Conservation (phyloP, 345 rosid genomes). For the Salix exigua region DNA sequence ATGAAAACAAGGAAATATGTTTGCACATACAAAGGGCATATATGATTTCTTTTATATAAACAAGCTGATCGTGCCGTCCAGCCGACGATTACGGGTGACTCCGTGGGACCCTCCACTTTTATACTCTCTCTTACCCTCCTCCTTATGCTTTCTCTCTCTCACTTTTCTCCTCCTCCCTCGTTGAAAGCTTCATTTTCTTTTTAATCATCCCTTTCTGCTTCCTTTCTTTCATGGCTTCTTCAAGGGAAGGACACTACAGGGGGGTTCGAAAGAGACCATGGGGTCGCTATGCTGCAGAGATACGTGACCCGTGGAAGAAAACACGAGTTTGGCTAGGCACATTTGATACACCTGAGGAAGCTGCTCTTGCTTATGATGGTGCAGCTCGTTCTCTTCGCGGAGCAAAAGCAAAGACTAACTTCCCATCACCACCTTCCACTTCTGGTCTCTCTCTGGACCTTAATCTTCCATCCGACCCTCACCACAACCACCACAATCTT, state of each 20-base stretch:
- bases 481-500: conserved; percentile 18
- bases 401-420: conserved; percentile 83
- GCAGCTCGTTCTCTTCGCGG: conserved; percentile 95
- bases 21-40: neutral
- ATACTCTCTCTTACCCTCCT: neutral
- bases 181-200: neutral
- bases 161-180: neutral
- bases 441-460: conserved; percentile 50
- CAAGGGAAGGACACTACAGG: conserved; percentile 77
- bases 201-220: neutral
- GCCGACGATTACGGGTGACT: conserved; percentile 73
- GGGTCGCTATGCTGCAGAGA: conserved; percentile 98
- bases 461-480: conserved; percentile 43
- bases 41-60: neutral
- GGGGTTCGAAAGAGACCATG: conserved; percentile 96
- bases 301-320: conserved; percentile 96
- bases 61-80: conserved; percentile 37
- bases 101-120: conserved; percentile 38
- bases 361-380: conserved; percentile 91
- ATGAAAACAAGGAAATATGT: neutral
- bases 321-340: conserved; percentile 94
- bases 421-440: conserved; percentile 49
- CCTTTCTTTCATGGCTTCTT: conserved; percentile 41
- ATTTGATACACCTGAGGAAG: conserved; percentile 94
- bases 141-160: too few species aligned